Conservation (phyloP, 345 rosid species). For the Iberis pinnata region DNA sequence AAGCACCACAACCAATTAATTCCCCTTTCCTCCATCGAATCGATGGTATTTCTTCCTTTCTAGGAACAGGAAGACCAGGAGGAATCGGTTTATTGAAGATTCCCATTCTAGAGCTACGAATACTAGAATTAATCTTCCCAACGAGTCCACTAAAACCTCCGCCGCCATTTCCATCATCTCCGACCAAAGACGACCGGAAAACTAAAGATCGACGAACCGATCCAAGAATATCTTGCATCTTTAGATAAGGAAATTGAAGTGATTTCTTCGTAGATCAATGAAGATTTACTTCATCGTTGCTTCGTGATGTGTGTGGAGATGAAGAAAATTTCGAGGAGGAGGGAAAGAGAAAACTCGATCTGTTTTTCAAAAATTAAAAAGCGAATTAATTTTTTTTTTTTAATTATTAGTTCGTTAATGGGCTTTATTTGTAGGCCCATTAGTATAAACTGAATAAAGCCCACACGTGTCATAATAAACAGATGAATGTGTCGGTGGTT, state of each 20-base stretch:
- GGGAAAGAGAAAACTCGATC: conserved; percentile 33
- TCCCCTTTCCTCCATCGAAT: not conserved
- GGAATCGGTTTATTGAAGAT: conserved; percentile 47
- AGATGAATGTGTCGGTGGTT: not conserved
- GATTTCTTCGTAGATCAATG: too few relatives aligned
- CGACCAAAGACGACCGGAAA: conserved; percentile 48
- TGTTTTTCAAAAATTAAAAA: conserved; percentile 27
- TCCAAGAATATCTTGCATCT: conserved; percentile 76
- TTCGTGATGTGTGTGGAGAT: too few relatives aligned
- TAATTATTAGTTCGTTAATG: too few relatives aligned
- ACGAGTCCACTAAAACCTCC: conserved; percentile 45
- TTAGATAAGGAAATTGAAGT: too few relatives aligned
- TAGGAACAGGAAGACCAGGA: conserved; percentile 39
- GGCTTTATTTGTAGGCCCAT: conserved; percentile 12
- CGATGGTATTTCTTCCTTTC: conserved; percentile 35
- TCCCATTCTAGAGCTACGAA: conserved; percentile 63
- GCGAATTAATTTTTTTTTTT: too few relatives aligned
- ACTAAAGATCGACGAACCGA: conserved; percentile 79
- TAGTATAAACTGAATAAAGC: not conserved
- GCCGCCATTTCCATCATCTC: conserved; percentile 35
- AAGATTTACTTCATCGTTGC: not conserved
- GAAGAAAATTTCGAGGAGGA: conserved; percentile 18
- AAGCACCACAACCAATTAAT: conserved; percentile 51
- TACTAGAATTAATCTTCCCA: conserved; percentile 64
- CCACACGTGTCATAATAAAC: not conserved